phyloP scores from a whole-genome alignment of 495 filamentous ascomycete genomes.

The Xylaria telfairii region DNA sequence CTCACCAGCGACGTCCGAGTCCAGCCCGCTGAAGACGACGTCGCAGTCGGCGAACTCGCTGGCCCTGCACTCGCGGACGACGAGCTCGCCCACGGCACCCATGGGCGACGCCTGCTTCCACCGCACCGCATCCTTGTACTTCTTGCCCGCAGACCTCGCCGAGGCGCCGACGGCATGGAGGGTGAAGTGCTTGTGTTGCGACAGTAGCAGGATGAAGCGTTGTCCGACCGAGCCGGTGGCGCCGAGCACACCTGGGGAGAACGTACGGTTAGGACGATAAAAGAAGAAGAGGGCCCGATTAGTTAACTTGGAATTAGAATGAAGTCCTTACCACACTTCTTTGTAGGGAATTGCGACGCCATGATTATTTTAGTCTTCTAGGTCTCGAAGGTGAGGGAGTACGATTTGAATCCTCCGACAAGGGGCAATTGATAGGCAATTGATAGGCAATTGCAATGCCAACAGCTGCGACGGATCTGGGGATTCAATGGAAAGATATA shows the following conservation, averaged over 20 bases:
- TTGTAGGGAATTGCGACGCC: constrained; percentile 55
- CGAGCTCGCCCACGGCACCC: constrained; percentile 70
- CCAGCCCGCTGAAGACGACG: constrained; percentile 86
- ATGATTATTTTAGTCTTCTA: constrained; percentile 22
- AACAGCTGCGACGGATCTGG: neutral
- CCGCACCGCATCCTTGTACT: constrained; percentile 78
- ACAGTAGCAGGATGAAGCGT: constrained; percentile 82
- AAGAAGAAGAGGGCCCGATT: neutral
- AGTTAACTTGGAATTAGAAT: too few relatives aligned
- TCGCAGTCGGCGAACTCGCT: constrained; percentile 81
- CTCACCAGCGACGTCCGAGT: constrained; percentile 82
- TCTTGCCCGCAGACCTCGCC: constrained; percentile 77
- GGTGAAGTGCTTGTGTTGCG: constrained; percentile 76
- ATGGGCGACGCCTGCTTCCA: constrained; percentile 86
- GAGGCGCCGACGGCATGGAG: constrained; percentile 83
- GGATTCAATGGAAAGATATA: neutral
- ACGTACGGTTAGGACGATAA: constrained; percentile 9
- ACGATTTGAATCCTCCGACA: neutral
- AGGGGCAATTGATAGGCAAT: too few relatives aligned
- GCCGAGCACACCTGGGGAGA: constrained; percentile 64
- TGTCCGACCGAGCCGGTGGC: constrained; percentile 86
- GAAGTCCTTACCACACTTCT: constrained; percentile 56
- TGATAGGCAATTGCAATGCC: too few relatives aligned
- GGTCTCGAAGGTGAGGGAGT: neutral
- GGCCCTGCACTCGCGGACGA: constrained; percentile 77